Conservation (phyloP, 257 asterid genomes). For the Lantana camara region DNA sequence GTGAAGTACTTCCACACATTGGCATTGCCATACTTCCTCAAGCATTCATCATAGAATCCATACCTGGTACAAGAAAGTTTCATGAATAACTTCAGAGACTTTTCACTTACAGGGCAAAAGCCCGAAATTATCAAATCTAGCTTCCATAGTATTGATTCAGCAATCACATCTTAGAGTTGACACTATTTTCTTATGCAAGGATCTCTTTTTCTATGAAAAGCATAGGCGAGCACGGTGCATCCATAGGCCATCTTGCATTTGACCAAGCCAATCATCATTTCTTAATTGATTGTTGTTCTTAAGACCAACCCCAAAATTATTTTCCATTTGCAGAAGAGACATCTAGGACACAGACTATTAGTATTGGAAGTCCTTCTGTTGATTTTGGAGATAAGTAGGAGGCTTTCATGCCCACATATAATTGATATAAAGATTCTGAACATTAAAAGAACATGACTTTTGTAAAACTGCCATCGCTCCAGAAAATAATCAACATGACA, state of each 20-base stretch:
- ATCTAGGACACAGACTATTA: not conserved
- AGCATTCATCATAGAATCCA: conserved; percentile 96
- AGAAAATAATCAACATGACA: not conserved
- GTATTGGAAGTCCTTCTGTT: not conserved
- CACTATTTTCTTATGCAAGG: not conserved
- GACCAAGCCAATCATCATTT: not conserved
- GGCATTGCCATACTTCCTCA: conserved; percentile 98
- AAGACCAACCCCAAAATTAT: not conserved
- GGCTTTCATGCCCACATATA: not conserved
- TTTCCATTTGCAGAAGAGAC: conserved; percentile 1
- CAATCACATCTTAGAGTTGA: not conserved
- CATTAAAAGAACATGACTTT: no score
- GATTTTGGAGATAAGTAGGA: not conserved
- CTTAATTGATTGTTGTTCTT: not conserved
- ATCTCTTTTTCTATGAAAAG: not conserved
- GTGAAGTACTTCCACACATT: conserved; percentile 97
- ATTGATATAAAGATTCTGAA: not conserved
- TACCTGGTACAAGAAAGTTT: conserved; percentile 55
- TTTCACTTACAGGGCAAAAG: conserved; percentile 9
- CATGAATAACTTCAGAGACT: conserved; percentile 27
- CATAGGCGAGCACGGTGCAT: not conserved
- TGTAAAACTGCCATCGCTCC: no score
- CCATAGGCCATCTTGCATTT: not conserved
- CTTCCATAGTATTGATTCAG: not conserved
- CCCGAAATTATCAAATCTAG: conserved; percentile 1